Evolutionary conservation across 148 eudicot species (phyloP), one percentile per base, ranked within the genome.

Genomic region (Cornus suecica): DNA sequence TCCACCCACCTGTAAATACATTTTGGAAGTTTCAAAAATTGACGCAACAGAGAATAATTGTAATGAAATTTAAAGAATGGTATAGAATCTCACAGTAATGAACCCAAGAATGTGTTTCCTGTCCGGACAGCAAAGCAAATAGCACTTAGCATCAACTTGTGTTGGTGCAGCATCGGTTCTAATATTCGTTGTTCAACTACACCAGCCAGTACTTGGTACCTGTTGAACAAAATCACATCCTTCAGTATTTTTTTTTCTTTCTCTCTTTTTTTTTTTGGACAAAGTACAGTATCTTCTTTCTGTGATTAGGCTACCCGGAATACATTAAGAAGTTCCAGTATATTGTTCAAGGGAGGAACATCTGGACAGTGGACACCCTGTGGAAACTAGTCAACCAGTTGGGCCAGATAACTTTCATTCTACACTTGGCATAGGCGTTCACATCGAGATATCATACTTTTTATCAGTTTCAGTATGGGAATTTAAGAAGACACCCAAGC

Each of bases 61-160:
- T 1, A 58, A n/a, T 13, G 18, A 22, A 6, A 22, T 24, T 14
- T 63, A 0, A 29, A 60, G 56, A 54, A 13, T 10, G 66, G 22
- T 8, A 29, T 29, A 56, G 76, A 64, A 48, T 82, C 99, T 89
- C 77, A 92, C 99, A 95, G 28, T 83, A 95, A 77, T 79, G 99
- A 95, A 70, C 99, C 97, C 89, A 89, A 86, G 83, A 82, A 94
- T 27, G 97, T 95, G 88, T 95, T 95, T 74, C 99, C 93, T 26
- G 97, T 92, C 61, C 99, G 85, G 68, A 92, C 91, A 52, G 91
- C 91, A 74, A 92, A 95, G 90, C 97, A 94, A 66, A 87, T 56
- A 51, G 97, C 97, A 82, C 94, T 89, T 62, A 95, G 77, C 51
- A 92, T 3, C 37, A 92, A 72, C 83, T 95, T 95, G 76, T 95